Base-by-base conservation (phyloP, 805 yeast species). In the Wickerhamiella cacticola region DNA sequence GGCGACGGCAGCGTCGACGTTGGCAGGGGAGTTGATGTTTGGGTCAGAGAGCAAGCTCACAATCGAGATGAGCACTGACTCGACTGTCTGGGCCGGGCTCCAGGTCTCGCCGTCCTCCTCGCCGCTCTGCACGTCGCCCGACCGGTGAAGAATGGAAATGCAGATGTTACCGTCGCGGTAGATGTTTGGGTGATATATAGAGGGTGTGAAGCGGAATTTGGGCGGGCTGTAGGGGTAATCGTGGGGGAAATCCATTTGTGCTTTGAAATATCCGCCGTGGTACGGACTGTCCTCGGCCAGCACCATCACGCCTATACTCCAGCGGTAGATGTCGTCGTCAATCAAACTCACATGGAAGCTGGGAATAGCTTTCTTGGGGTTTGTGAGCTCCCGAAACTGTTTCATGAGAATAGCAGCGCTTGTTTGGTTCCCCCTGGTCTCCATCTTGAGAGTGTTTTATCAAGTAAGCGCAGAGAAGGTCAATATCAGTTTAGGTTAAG, bases 161-260 rank as follows among this genome's bases (percentile, higher is more conserved):
- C 97, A 89, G 41, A 92, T 72, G 55, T 94, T 69, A 15, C 97
- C 97, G 65, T 88, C 96, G 52, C 85, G 75, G 67, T 89, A 89
- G 48, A 89, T 94, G 63, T 89, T 89, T 22, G 97, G 97, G 60
- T 89, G 97, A 67, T 79, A 88, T 56, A 89, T 84, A 38, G 95
- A 81, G 12, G 96, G 95, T 6, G 89, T 80, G 70, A 89, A 89
- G 56, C 94, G 72, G 68, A 87, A 89, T 31, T 82, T 77, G 38
- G 97, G 98, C 24, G 98, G 98, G 19, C 84, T 70, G 61, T 76
- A 89, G 3, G 97, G 98, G 67, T 80, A 89, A 64, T 87, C 95
- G 19, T 71, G 66, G 5, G 97, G 97, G 67, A 89, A 89, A 56
- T 80, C 74, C 95, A 89, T 85, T 62, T 85, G 94, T 19, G 95